Conservation (phyloP, 495 filamentous ascomycete genomes). For the Aspergillus homomorphus region DNA sequence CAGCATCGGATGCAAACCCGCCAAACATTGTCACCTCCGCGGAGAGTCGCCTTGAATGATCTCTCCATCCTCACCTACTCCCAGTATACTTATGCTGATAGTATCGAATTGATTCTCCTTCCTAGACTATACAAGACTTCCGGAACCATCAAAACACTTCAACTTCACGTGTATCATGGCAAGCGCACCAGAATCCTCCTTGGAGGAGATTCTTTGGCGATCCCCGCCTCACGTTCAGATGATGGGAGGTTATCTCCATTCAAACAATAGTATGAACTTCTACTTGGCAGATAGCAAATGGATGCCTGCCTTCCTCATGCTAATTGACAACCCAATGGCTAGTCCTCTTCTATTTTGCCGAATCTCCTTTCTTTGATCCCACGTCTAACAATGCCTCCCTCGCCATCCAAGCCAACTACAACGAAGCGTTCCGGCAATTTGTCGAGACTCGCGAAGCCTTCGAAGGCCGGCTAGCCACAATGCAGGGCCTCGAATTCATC, state of each 20-base stretch:
- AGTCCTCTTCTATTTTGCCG: slow-evolving; percentile 86
- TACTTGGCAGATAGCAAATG: not conserved
- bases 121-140: not conserved
- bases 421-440: slow-evolving; percentile 61
- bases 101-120: not conserved
- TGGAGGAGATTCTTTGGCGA: slow-evolving; percentile 80
- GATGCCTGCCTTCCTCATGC: not conserved
- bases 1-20: not conserved
- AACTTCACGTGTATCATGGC: slow-evolving; percentile 22
- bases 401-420: slow-evolving; percentile 70
- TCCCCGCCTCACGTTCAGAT: slow-evolving; percentile 56
- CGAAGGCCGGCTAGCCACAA: slow-evolving; percentile 68
- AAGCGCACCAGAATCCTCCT: slow-evolving; percentile 52
- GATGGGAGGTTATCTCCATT: slow-evolving; percentile 55
- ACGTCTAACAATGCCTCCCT: slow-evolving; percentile 85
- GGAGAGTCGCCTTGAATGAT: not conserved
- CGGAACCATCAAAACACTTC: not conserved
- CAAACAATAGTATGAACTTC: slow-evolving; percentile 43
- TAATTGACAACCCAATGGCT: not conserved
- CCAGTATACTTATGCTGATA: not conserved
- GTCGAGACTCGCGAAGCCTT: slow-evolving; percentile 72
- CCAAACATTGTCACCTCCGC: slow-evolving; percentile 4
- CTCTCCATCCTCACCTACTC: slow-evolving; percentile 1
- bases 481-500: slow-evolving; percentile 81
- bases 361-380: slow-evolving; percentile 86